A percentile compares a stretch with the other conserved stretches of the same genome.
These are phyloP conservation scores for Heracleum sosnowskyi DNA, from an alignment of 129 eudicot species.

Conservation along the genomic window DNA sequence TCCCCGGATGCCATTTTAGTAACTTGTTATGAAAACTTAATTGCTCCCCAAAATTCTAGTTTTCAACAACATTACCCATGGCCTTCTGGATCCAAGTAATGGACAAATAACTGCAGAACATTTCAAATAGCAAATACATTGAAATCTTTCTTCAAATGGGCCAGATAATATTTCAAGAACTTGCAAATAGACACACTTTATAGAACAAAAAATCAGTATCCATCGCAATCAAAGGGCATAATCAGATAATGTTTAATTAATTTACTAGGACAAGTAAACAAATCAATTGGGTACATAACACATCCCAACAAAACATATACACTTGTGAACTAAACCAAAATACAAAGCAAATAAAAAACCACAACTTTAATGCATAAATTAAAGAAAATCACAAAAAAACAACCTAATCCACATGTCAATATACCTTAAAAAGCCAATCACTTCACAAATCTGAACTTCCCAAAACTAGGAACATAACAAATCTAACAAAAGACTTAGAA, in stretches of 20 bases:
- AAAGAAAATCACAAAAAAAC: background rate
- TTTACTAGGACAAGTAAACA: background rate
- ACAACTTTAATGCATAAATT: background rate
- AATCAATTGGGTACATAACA: background rate
- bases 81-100: constrained; percentile 24
- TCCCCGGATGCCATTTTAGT: too few species aligned
- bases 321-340: background rate
- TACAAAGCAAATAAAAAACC: background rate
- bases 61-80: constrained; percentile 15
- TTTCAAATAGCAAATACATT: background rate
- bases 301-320: background rate
- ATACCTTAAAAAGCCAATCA: background rate
- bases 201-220: background rate
- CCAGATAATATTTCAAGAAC: background rate
- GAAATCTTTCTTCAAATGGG: background rate
- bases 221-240: background rate
- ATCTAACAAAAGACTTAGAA: background rate
- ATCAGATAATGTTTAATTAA: background rate
- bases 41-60: too few species aligned
- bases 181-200: background rate
- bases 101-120: background rate
- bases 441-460: constrained; percentile 1
- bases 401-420: background rate
- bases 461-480: background rate
- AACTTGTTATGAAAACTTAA: too few species aligned